Conservation (phyloP, 2,329 filamentous ascomycete species). For the Fusarium sp. region DNA sequence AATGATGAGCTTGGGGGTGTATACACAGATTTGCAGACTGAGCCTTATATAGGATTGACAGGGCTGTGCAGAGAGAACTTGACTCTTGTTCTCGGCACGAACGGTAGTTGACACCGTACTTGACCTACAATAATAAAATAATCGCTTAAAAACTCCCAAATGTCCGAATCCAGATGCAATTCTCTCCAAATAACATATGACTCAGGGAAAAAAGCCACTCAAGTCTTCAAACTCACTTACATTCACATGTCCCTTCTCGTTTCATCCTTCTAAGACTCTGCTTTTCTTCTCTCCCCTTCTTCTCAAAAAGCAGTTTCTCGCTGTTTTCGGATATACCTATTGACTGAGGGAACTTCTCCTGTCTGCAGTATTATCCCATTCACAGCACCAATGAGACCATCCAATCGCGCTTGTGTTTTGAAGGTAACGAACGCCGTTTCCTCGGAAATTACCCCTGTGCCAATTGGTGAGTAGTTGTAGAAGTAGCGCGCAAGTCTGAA, state of each 20-base stretch:
- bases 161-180: too few species aligned
- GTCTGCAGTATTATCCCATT: background rate
- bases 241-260: background rate
- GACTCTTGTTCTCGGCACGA: background rate
- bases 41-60: background rate
- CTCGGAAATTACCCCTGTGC: background rate
- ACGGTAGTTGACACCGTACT: too few species aligned
- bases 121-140: too few species aligned
- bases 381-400: background rate
- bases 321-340: background rate
- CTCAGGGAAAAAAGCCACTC: background rate
- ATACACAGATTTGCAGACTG: background rate
- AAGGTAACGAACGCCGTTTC: slow-evolving; percentile 5
- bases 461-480: background rate
- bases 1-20: background rate
- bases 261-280: background rate
- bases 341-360: slow-evolving; percentile 4
- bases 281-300: background rate
- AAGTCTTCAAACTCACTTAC: background rate
- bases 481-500: slow-evolving; percentile 17
- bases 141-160: too few species aligned
- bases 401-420: background rate
- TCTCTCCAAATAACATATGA: too few species aligned
- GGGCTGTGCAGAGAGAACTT: background rate
- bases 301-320: background rate